Evolutionary conservation across 805 yeast species (phyloP).

Genomic region (Wickerhamiella musiphila): DNA sequence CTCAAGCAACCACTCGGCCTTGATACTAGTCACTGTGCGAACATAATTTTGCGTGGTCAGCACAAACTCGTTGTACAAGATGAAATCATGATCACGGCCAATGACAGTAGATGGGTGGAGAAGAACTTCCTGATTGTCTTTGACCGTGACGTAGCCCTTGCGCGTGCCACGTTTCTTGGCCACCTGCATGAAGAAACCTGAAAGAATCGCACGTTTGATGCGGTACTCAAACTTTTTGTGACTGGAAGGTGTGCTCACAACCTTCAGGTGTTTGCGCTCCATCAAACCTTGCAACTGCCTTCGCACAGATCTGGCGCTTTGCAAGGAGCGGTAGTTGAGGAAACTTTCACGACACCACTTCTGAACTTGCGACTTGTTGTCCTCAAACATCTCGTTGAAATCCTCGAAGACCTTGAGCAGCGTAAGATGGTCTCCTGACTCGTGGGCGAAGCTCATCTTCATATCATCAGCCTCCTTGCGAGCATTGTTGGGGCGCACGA

Average conservation of each 20-base stretch:
- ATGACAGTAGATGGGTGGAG: constrained; percentile 81
- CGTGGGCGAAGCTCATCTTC: constrained; percentile 74
- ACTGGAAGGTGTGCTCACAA: constrained; percentile 50
- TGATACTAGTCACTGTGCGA: constrained; percentile 78
- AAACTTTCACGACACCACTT: constrained; percentile 93
- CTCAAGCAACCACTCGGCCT: constrained; percentile 85
- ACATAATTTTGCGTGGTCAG: constrained; percentile 85
- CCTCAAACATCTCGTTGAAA: constrained; percentile 27
- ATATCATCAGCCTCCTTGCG: constrained; percentile 82
- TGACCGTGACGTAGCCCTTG: constrained; percentile 68
- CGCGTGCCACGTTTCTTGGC: constrained; percentile 68
- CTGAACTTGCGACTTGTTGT: constrained; percentile 21
- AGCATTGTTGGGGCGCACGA: constrained; percentile 80
- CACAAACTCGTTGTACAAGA: constrained; percentile 87
- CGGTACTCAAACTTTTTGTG: constrained; percentile 54
- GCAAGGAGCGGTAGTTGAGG: constrained; percentile 65
- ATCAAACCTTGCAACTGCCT: constrained; percentile 66
- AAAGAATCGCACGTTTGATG: constrained; percentile 66
- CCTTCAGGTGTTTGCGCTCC: constrained; percentile 61
- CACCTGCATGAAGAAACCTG: constrained; percentile 98
- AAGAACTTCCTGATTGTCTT: constrained; percentile 90
- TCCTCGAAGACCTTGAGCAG: constrained; percentile 76
- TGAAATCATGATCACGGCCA: constrained; percentile 78
- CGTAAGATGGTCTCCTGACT: constrained; percentile 90
- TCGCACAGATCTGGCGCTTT: constrained; percentile 75